Base-by-base conservation (phyloP, 83 land plant genomes). In the Isoetes engelmannii region DNA sequence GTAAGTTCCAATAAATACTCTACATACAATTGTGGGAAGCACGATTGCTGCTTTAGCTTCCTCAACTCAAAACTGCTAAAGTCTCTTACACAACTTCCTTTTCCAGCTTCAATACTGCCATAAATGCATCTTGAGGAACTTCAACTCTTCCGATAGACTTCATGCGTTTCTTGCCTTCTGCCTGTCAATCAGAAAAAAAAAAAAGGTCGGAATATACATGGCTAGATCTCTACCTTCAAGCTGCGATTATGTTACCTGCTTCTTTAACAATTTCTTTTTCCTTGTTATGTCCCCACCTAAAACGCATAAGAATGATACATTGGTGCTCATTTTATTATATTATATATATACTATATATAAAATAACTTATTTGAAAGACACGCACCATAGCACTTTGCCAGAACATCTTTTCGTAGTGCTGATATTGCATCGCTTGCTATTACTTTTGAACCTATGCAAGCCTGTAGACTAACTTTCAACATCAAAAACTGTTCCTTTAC, bases 161-260 rank as follows among this genome's bases (percentile, higher is more conserved):
- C 99, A 94, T 94, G 68, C 99, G 83, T 70, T 94, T 94, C 85
- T 94, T 94, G 69, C 99, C 99, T 73, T 86, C 99, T 65, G 99
- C 99, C 96, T 90, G 81, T 10, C 45, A 68, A 44, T 47, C 65
- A 47, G 37, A 5, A 51, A 15, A 47, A 48, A 47, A 72, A 4
- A 17, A 62, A 15, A 60, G 54, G 45, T 17, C 67, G 13, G 28
- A 5, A 45, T 20, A 45, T 13, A 19, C 10, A 45, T 5, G 21
- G 37, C 6, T 47, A 47, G 13, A 47, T 65, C 19, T 5, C 12
- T 47, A 13, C n/a, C n/a, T n/a, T n/a, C n/a, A n/a, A n/a, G n/a
- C n/a, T n/a, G n/a, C n/a, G n/a, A n/a, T n/a, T n/a, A n/a, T 10
- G 37, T 44, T 42, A 87, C 96, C 87, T 95, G 99, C 73, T 95